These are phyloP conservation scores for Barnettozyma hawaiiensis DNA, from an alignment of 1,139 yeast species.

Conservation along the genomic window DNA sequence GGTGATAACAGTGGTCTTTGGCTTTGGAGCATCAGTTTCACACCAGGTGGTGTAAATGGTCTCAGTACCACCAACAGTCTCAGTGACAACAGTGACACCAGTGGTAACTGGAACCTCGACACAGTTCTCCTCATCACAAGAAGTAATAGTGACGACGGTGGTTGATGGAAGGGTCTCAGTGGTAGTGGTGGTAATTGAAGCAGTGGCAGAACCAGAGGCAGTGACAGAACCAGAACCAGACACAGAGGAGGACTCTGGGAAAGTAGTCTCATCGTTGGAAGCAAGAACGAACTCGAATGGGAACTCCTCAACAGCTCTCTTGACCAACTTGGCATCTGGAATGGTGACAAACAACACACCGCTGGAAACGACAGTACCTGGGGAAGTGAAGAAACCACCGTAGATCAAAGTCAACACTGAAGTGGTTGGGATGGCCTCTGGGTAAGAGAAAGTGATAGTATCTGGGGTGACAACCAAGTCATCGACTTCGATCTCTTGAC, in stretches of 20 bases:
- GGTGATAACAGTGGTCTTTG: background rate
- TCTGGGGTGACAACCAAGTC: background rate
- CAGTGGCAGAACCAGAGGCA: background rate
- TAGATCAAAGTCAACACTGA: background rate
- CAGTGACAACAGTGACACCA: slow-evolving; percentile 10
- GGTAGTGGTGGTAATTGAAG: background rate
- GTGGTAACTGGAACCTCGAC: slow-evolving; percentile 11
- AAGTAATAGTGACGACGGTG: slow-evolving; percentile 2
- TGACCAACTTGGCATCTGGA: slow-evolving; percentile 5
- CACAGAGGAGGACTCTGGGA: background rate
- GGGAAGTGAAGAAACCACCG: background rate
- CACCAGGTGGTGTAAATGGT: slow-evolving; percentile 11
- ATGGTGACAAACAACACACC: slow-evolving; percentile 3
- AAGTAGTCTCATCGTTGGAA: background rate
- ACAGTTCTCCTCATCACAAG: slow-evolving; percentile 14
- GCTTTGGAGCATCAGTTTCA: slow-evolving; percentile 1
- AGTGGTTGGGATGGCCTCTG: background rate
- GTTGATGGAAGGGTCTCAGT: background rate
- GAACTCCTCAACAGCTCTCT: slow-evolving; percentile 9
- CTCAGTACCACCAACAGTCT: slow-evolving; percentile 2
- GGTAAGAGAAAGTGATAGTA: background rate
- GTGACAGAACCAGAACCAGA: background rate
- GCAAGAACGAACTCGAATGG: slow-evolving; percentile 4
- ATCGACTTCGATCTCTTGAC: background rate
- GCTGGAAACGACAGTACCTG: background rate